A percentile compares a stretch with the other conserved stretches of the same genome.
Conservation (phyloP, 768 basidiomycete genomes). For the Mycena latifolia region DNA sequence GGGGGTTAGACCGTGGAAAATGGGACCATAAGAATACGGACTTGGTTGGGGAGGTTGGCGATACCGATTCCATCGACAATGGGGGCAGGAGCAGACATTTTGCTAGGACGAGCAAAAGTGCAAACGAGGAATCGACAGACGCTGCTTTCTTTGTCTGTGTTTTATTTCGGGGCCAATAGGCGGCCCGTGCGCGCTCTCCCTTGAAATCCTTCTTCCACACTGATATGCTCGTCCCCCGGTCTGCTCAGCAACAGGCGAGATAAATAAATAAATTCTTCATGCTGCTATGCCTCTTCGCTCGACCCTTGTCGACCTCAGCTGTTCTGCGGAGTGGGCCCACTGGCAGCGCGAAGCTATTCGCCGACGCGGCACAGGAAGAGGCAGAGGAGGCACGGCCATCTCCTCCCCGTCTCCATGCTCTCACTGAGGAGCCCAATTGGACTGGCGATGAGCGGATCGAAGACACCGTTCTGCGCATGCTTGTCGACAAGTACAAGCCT, state of each 20-base stretch:
- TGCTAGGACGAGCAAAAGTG: constrained; percentile 37
- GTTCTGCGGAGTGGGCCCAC: neutral
- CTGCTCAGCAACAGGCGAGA: no score
- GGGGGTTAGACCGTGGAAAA: constrained; percentile 1
- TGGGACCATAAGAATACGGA: constrained; percentile 46
- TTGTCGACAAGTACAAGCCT: constrained; percentile 90
- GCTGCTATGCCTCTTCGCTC: no score
- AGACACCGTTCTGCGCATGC: constrained; percentile 74
- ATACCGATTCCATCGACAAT: constrained; percentile 89
- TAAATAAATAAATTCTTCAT: no score
- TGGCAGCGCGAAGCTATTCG: constrained; percentile 33
- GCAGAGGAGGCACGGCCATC: constrained; percentile 20
- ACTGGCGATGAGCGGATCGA: constrained; percentile 35
- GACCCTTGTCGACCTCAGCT: constrained; percentile 18
- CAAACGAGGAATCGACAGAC: constrained; percentile 13
- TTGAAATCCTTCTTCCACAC: no score
- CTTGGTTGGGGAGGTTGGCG: constrained; percentile 98
- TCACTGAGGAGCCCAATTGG: constrained; percentile 28
- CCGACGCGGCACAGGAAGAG: constrained; percentile 31
- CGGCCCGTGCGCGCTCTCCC: no score
- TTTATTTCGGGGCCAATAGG: constrained; percentile 18
- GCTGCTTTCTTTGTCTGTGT: neutral
- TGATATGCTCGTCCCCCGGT: no score
- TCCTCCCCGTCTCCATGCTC: neutral
- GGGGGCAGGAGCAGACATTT: constrained; percentile 60